Percentiles rank a stretch among this genome's conserved stretches.
These are phyloP conservation scores for Gynochthodes officinalis DNA, from an alignment of 257 asterid species.

Conservation along the genomic window DNA sequence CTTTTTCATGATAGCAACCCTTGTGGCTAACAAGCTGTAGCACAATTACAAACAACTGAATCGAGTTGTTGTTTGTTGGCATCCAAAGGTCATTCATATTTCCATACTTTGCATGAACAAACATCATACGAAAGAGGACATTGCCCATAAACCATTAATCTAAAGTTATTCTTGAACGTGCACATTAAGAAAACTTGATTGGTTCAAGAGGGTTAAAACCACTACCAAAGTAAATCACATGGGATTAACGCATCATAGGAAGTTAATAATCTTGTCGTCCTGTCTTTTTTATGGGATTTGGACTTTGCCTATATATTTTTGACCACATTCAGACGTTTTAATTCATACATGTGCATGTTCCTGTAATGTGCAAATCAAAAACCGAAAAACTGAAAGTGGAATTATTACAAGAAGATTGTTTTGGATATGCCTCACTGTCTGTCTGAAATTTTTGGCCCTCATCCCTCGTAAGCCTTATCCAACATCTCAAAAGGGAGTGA, in stretches of 20 bases:
- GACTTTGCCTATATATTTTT: background rate
- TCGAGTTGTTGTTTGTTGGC: conserved; percentile 17
- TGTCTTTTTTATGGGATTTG: conserved; percentile 5
- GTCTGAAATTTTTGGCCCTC: background rate
- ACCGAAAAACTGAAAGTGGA: no score
- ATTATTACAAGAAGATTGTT: background rate
- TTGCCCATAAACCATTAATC: background rate
- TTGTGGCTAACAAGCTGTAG: conserved; percentile 36
- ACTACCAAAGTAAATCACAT: conserved; percentile 19
- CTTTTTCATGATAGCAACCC: conserved; percentile 32
- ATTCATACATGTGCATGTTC: no score
- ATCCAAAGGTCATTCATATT: conserved; percentile 24
- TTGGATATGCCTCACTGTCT: background rate
- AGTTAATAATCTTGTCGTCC: background rate
- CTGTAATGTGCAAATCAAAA: no score
- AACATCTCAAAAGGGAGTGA: conserved; percentile 12
- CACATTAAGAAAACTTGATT: conserved; percentile 9
- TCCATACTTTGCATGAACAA: background rate
- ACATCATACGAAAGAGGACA: background rate
- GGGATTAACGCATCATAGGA: background rate
- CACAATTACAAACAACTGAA: conserved; percentile 4
- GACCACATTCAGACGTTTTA: no score
- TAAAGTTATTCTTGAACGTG: conserved; percentile 15
- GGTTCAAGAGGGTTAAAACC: conserved; percentile 7
- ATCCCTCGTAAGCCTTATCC: conserved; percentile 14